These are phyloP conservation scores for Citrullus mucosospermus DNA, from an alignment of 306 rosid genomes.

Conservation along the genomic window DNA sequence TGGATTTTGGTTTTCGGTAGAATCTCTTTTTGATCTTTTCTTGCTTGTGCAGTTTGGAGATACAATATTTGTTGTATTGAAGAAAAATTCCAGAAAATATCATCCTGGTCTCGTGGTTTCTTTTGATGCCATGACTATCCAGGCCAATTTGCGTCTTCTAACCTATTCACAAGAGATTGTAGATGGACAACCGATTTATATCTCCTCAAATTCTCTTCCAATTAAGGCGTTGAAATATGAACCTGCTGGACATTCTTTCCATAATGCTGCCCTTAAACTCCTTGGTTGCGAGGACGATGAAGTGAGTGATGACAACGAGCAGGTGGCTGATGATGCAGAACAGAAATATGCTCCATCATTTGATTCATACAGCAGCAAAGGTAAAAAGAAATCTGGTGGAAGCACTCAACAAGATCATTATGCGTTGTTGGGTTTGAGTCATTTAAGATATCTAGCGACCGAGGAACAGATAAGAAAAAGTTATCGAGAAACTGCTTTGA, in stretches of 20 bases:
- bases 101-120: conserved; percentile 6
- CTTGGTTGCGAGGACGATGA: conserved; percentile 44
- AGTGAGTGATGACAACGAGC: conserved; percentile 24
- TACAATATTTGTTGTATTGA: background rate
- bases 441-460: conserved; percentile 86
- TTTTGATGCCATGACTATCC: conserved; percentile 32
- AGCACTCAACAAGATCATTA: conserved; percentile 87
- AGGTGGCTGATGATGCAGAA: conserved; percentile 50
- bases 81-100: background rate
- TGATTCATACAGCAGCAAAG: conserved; percentile 82
- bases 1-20: background rate
- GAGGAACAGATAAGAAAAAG: conserved; percentile 90
- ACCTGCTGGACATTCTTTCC: conserved; percentile 90
- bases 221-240: conserved; percentile 53
- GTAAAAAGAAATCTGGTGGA: conserved; percentile 78
- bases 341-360: conserved; percentile 40
- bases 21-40: background rate
- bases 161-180: conserved; percentile 59
- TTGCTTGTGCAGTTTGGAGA: conserved; percentile 3
- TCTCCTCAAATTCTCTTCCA: conserved; percentile 75
- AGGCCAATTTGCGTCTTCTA: conserved; percentile 30
- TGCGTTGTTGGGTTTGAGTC: conserved; percentile 80
- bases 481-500: conserved; percentile 92
- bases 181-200: conserved; percentile 74
- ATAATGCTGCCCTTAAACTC: conserved; percentile 61